Evolutionary conservation across 2,329 filamentous ascomycete genomes (phyloP).

Genomic region (Penicillium sp.): DNA sequence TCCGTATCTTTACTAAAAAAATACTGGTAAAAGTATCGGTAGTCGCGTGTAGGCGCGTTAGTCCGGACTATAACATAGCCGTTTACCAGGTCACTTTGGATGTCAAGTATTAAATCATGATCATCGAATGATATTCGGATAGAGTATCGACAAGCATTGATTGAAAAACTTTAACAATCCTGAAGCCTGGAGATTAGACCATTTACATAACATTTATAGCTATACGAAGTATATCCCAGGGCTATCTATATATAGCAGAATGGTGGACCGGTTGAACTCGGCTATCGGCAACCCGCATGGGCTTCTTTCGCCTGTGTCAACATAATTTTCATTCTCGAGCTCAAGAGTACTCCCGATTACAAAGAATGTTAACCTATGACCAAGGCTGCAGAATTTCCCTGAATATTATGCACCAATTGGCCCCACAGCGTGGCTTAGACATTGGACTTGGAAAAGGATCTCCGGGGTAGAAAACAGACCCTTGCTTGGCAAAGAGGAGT

Average conservation of each 20-base stretch:
- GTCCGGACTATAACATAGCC: background rate
- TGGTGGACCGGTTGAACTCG: background rate
- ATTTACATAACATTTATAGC: background rate
- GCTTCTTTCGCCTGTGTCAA: background rate
- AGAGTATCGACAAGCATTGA: background rate
- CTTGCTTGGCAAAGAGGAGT: slow-evolving; percentile 6
- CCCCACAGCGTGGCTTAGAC: slow-evolving; percentile 17
- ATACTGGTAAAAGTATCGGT: background rate
- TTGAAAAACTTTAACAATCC: background rate
- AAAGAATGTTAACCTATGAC: background rate
- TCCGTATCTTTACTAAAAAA: background rate
- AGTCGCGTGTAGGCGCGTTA: background rate
- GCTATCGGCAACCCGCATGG: background rate
- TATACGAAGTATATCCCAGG: background rate
- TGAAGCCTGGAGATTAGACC: slow-evolving; percentile 7
- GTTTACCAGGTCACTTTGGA: background rate
- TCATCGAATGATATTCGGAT: background rate
- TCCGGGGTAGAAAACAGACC: background rate
- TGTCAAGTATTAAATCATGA: background rate
- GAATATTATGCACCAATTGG: slow-evolving; percentile 1
- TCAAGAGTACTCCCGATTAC: background rate
- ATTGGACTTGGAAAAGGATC: background rate
- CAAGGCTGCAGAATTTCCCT: background rate
- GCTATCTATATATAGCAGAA: slow-evolving; percentile 7
- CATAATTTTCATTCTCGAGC: background rate